phyloP scores from a whole-genome alignment of 1,284 basidiomycete genomes.

The Kwoniella shivajii region DNA sequence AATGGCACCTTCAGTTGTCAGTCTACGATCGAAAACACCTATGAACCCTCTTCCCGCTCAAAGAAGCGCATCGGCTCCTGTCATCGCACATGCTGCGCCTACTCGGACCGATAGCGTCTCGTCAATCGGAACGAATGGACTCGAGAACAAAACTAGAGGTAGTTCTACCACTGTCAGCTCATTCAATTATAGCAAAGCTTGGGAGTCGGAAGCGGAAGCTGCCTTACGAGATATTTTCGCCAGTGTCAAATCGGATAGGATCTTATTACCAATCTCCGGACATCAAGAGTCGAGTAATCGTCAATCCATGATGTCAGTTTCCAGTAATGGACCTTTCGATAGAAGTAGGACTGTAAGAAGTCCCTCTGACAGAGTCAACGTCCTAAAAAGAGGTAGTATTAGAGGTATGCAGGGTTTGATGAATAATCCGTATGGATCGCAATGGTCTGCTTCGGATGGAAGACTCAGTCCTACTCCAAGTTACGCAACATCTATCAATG shows the following conservation, averaged over 20 bases:
- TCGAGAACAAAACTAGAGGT: conserved; percentile 14
- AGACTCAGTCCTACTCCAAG: conserved; percentile 85
- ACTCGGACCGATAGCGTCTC: conserved; percentile 16
- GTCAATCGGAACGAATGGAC: conserved; percentile 15
- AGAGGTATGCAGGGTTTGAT: conserved; percentile 79
- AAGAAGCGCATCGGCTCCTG: conserved; percentile 41
- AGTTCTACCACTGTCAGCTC: conserved; percentile 43
- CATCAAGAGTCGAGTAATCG: conserved; percentile 47
- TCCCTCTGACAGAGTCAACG: conserved; percentile 60
- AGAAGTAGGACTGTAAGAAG: conserved; percentile 28
- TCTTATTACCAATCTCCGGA: conserved; percentile 70
- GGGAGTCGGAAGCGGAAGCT: conserved; percentile 82
- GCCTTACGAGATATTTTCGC: conserved; percentile 93
- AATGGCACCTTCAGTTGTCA: conserved; percentile 24
- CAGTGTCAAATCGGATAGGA: conserved; percentile 86
- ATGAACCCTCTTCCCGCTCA: conserved; percentile 11
- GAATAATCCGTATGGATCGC: conserved; percentile 37
- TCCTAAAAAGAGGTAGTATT: conserved; percentile 85
- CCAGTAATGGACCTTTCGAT: conserved; percentile 21
- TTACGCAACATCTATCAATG: conserved; percentile 78
- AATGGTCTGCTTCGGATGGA: conserved; percentile 63
- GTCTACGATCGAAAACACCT: conserved; percentile 19
- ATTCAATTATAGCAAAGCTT: conserved; percentile 54
- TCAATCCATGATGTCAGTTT: conserved; percentile 32
- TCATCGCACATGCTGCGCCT: conserved; percentile 12